Percentiles rank a stretch among this genome's conserved stretches.
These are phyloP conservation scores for Lentinula novae-zelandiae DNA, from an alignment of 1,284 basidiomycete genomes.

Conservation along the genomic window DNA sequence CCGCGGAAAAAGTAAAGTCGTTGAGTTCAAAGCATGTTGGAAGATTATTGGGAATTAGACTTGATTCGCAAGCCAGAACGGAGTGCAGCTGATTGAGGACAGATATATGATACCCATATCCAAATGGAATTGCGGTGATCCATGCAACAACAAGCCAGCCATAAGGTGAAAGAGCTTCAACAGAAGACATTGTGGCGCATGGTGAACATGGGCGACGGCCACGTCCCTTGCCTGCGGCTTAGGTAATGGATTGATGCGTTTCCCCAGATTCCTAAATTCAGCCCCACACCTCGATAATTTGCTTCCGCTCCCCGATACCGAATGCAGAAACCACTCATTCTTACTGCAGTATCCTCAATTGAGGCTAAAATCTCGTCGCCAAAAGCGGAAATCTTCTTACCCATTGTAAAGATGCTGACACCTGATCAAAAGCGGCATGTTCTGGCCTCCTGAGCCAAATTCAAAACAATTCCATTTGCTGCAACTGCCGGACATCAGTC, in stretches of 20 bases:
- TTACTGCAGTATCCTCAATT: background rate
- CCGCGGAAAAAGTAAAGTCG: slow-evolving; percentile 69
- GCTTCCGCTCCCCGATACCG: background rate
- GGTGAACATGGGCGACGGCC: slow-evolving; percentile 8
- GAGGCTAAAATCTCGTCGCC: background rate
- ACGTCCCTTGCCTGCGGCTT: background rate
- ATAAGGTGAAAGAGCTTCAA: slow-evolving; percentile 44
- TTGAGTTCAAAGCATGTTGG: slow-evolving; percentile 77
- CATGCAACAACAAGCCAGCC: slow-evolving; percentile 63
- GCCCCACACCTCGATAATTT: background rate
- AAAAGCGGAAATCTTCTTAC: background rate
- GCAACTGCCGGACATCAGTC: background rate
- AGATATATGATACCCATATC: slow-evolving; percentile 84
- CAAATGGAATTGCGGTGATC: slow-evolving; percentile 38
- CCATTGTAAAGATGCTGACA: background rate
- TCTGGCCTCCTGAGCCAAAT: background rate
- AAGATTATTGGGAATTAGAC: slow-evolving; percentile 28
- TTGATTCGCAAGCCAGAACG: slow-evolving; percentile 61
- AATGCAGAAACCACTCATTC: background rate
- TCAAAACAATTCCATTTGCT: background rate
- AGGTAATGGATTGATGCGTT: background rate
- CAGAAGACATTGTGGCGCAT: slow-evolving; percentile 1
- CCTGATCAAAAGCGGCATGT: background rate
- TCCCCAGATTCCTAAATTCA: background rate
- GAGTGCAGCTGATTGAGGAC: slow-evolving; percentile 85